These are phyloP conservation scores for Sphaerosporella brunnea DNA, from an alignment of 495 filamentous ascomycete species.

Conservation along the genomic window DNA sequence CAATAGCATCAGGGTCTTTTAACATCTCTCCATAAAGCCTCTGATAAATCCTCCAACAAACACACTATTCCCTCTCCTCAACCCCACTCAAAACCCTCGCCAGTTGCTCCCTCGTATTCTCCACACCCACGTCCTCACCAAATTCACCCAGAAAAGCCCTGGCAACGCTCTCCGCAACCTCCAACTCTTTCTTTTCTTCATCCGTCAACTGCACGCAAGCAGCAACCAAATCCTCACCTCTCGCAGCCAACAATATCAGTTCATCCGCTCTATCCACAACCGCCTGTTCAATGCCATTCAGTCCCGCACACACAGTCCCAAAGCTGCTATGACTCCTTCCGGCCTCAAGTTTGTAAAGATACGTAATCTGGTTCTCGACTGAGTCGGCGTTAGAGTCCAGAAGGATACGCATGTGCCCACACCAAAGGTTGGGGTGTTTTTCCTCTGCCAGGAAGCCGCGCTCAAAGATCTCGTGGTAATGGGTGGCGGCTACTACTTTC, in stretches of 20 bases:
- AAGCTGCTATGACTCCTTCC: slow-evolving; percentile 70
- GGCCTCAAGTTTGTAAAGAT: slow-evolving; percentile 55
- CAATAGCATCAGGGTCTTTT: too few species aligned
- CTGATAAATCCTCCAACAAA: too few species aligned
- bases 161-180: slow-evolving; percentile 33
- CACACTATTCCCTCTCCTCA: too few species aligned
- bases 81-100: too few species aligned
- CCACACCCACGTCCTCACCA: slow-evolving; percentile 5
- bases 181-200: slow-evolving; percentile 41
- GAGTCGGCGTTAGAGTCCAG: slow-evolving; percentile 43
- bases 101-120: background rate
- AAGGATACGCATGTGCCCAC: slow-evolving; percentile 79
- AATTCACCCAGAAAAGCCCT: slow-evolving; percentile 14
- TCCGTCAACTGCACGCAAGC: slow-evolving; percentile 47
- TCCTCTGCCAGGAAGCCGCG: slow-evolving; percentile 42
- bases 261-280: slow-evolving; percentile 63
- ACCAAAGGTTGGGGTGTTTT: slow-evolving; percentile 43
- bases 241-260: slow-evolving; percentile 47
- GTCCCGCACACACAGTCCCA: slow-evolving; percentile 55
- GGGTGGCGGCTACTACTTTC: slow-evolving; percentile 73
- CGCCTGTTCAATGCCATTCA: slow-evolving; percentile 58
- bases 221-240: slow-evolving; percentile 57
- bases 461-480: slow-evolving; percentile 90
- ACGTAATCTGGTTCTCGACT: slow-evolving; percentile 60
- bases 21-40: too few species aligned